Evolutionary conservation across 1,139 yeast species (phyloP).

Genomic region (Taphrina flavorubra): DNA sequence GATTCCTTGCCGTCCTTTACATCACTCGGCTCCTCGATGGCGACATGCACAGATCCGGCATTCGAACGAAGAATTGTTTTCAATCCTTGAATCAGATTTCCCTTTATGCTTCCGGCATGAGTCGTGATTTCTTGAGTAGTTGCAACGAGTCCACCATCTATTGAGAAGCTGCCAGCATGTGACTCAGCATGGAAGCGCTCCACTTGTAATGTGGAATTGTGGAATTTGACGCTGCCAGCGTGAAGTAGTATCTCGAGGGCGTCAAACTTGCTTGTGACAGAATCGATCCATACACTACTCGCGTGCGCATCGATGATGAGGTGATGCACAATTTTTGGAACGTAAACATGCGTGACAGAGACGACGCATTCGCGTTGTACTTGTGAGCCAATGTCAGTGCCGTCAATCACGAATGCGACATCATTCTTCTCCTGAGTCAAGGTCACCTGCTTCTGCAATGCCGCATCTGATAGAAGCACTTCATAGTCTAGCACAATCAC

Average conservation of each 20-base stretch:
- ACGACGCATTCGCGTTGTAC: slow-evolving; percentile 11
- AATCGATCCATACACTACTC: neutral
- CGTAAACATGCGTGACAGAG: neutral
- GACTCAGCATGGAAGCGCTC: neutral
- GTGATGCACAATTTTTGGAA: slow-evolving; percentile 5
- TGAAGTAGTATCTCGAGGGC: slow-evolving; percentile 3
- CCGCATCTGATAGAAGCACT: slow-evolving; percentile 12
- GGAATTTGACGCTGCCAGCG: neutral
- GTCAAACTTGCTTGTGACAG: neutral
- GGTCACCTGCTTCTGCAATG: slow-evolving; percentile 10
- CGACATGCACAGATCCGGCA: slow-evolving; percentile 5
- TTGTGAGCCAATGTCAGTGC: neutral
- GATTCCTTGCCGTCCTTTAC: too few species aligned
- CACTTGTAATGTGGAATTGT: neutral
- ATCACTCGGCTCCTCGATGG: neutral
- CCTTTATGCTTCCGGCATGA: neutral
- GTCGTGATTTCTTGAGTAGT: neutral
- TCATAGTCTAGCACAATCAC: slow-evolving; percentile 2
- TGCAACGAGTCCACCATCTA: slow-evolving; percentile 5
- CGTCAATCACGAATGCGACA: slow-evolving; percentile 27
- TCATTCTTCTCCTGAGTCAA: slow-evolving; percentile 10
- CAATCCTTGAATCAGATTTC: neutral
- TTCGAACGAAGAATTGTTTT: neutral
- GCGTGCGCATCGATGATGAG: slow-evolving; percentile 10
- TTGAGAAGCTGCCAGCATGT: neutral